Percentiles rank a stretch among this genome's conserved stretches.
Evolutionary conservation across 768 basidiomycete genomes (phyloP).

Genomic region (Ephemerocybe angulata): DNA sequence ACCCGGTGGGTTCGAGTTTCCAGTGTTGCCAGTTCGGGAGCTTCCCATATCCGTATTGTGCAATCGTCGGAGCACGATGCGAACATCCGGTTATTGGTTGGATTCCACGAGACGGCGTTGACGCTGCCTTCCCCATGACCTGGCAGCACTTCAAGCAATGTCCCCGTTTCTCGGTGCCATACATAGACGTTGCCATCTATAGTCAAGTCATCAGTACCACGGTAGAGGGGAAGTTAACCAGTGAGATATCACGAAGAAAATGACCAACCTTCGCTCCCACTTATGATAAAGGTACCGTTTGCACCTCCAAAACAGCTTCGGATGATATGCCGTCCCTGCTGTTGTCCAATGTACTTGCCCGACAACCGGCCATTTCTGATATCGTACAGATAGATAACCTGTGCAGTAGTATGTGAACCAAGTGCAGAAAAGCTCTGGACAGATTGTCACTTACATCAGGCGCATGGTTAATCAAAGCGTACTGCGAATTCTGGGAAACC

Average conservation of each 20-base stretch:
- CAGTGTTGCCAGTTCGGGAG: slow-evolving; percentile 23
- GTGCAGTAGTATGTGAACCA: slow-evolving; percentile 14
- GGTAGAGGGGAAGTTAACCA: slow-evolving; percentile 1
- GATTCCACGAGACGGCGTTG: slow-evolving; percentile 97
- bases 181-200: slow-evolving; percentile 91
- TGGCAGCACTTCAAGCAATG: slow-evolving; percentile 78
- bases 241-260: background rate
- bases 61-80: slow-evolving; percentile 94
- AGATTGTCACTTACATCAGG: slow-evolving; percentile 63
- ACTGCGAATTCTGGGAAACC: slow-evolving; percentile 81
- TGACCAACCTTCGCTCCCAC: slow-evolving; percentile 88
- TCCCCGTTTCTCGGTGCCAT: slow-evolving; percentile 87
- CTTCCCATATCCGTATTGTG: slow-evolving; percentile 89
- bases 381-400: slow-evolving; percentile 93
- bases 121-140: slow-evolving; percentile 91
- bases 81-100: slow-evolving; percentile 83
- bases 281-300: slow-evolving; percentile 84
- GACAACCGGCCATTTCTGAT: slow-evolving; percentile 64
- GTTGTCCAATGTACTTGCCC: slow-evolving; percentile 83
- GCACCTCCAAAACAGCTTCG: slow-evolving; percentile 92
- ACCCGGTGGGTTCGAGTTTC: background rate
- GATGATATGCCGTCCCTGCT: slow-evolving; percentile 80
- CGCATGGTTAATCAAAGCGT: slow-evolving; percentile 81
- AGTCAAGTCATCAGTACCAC: slow-evolving; percentile 8
- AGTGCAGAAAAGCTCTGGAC: slow-evolving; percentile 10